Evolutionary conservation across 1,139 yeast species (phyloP), one percentile per base, ranked within the genome.

Genomic region (Kurtzmaniella quercitrusa): DNA sequence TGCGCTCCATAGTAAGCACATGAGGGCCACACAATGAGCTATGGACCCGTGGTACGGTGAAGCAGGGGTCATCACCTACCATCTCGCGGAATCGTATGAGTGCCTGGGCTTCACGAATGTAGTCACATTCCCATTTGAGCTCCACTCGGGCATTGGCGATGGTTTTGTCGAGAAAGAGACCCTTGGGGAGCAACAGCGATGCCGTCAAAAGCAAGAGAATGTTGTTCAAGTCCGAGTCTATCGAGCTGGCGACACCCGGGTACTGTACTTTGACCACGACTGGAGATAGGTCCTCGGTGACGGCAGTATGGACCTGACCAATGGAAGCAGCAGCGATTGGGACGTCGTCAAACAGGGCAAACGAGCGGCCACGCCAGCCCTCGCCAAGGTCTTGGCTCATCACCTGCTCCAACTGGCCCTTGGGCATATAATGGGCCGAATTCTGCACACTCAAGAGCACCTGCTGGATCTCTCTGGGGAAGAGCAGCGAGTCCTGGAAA

Each of bases 311-410:
- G 3, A 93, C 98, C 63, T 93, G 98, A 2, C 98, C 98, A 54
- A 93, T 93, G 3, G 96, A 88, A 1, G 98, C 98, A 3, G 98
- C 98, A 1, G 98, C 98, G 47, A 93, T 79, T 2, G 99, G 98
- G 21, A 85, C 75, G 53, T 87, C 95, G 45, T 89, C 89, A 65
- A 94, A 93, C 2, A 79, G 68, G 10, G 84, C 68, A 59, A 88
- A 93, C 41, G 70, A 61, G 34, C 82, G 73, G 11, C 69, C 63
- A 50, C 90, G 77, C 99, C 99, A 93, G 48, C 79, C 73, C 12
- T 63, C 68, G 14, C 98, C 97, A 48, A 93, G 74, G 50, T 90
- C 94, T 15, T 68, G 63, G 11, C 73, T 62, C 81, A 93, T 77
- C 3, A 89, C 91, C 43, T 79, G 73, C 55, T 89, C 91, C 46